Base-by-base conservation (phyloP, 2,329 filamentous ascomycete species). In the Aspergillus floridensis region DNA sequence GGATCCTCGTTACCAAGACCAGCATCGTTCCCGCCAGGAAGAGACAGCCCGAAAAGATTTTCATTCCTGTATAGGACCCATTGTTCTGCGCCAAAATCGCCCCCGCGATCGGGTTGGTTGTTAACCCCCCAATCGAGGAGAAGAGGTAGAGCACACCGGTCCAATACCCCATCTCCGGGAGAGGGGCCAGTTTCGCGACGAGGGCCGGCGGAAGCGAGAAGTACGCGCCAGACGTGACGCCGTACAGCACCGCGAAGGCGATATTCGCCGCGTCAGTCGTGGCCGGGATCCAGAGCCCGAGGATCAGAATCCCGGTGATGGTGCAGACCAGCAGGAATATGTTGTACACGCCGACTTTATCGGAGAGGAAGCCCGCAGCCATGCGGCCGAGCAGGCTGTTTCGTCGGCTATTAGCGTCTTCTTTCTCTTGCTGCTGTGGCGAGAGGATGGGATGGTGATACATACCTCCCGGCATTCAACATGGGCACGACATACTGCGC, bases 251-350 rank as follows among this genome's bases (percentile, higher is more conserved):
- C 2, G 53, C 53, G 47, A 59, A 59, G 12, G 31, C 29, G 4
- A 59, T 56, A 14, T 38, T 56, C 1, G 26, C 53, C 11, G 48
- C 53, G 14, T 49, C 44, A 5, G 19, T 52, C 4, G 47, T 35
- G 4, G 48, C 58, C 5, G 58, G 58, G 11, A 59, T 52, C 58
- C 58, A 59, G 12, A 59, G 48, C 8, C 53, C 58, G 14, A 59
- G 53, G 22, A 59, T 54, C 29, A 59, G 11, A 3, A 57, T 49
- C 5, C 53, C 58, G 10, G 58, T 46, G 12, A 57, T 5, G 5
- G 21, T 22, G 35, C 53, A 48, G 3, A 59, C 53, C 2, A 47
- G 26, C 5, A 57, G 35, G 24, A 59, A 56, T n/a, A 56, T 53
- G 32, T 57, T 59, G 22, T 56, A 59, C 2, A 35, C 26, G 2